Conservation (phyloP, 108 stramenopile species). For the Mayamaea pseudoterrestris region DNA sequence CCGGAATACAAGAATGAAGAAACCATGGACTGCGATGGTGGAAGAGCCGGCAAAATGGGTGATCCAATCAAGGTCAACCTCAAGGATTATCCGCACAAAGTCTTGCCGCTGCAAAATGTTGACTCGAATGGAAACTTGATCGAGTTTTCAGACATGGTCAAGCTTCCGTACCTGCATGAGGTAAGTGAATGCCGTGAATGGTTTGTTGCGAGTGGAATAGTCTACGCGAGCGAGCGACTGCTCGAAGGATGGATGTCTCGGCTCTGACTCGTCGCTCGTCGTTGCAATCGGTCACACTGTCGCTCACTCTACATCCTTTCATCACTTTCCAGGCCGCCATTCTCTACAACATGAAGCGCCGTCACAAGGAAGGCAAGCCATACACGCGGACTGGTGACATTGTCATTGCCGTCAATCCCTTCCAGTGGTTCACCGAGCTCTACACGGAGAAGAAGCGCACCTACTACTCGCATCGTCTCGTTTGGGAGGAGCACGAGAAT, state of each 20-base stretch:
- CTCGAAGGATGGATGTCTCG: no score
- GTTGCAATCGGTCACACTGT: no score
- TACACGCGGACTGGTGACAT: constrained; percentile 93
- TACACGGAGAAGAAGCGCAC: constrained; percentile 63
- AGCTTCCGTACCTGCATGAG: constrained; percentile 85
- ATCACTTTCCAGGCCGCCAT: constrained; percentile 3
- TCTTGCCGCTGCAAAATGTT: constrained; percentile 65
- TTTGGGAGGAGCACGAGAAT: constrained; percentile 32
- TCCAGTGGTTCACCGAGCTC: constrained; percentile 71
- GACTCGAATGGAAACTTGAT: constrained; percentile 23
- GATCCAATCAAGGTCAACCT: constrained; percentile 51
- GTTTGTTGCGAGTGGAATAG: no score
- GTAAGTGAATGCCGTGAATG: no score
- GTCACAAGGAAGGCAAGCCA: constrained; percentile 56
- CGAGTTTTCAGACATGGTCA: constrained; percentile 63
- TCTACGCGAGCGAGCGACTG: no score
- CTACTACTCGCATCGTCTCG: constrained; percentile 53
- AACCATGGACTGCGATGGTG: constrained; percentile 27
- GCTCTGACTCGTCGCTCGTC: no score
- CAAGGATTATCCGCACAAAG: constrained; percentile 48
- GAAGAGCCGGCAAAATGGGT: constrained; percentile 12
- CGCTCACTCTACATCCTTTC: not conserved
- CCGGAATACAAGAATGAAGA: constrained; percentile 32
- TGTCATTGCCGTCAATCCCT: constrained; percentile 93
- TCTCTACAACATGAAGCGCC: constrained; percentile 73